Conservation (phyloP, 306 rosid species). For the Castanospermum australe region DNA sequence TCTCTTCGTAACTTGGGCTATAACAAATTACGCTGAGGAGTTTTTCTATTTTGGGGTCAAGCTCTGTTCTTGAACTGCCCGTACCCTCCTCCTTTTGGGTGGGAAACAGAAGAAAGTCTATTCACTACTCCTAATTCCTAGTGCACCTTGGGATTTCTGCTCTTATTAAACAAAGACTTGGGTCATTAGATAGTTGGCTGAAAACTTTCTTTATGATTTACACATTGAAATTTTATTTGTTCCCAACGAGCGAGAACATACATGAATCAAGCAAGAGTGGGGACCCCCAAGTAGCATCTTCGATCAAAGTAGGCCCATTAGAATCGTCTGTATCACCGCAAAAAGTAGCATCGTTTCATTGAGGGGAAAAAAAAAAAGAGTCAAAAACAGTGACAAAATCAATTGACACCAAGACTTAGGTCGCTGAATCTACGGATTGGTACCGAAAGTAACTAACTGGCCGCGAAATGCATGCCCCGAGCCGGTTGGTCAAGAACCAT, state of each 20-base stretch:
- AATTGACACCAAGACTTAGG: not conserved
- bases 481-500: not conserved
- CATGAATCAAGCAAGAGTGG: not conserved
- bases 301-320: conserved; percentile 8
- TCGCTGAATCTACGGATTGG: not conserved
- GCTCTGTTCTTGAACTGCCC: not conserved
- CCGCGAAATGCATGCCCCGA: not conserved
- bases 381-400: not conserved
- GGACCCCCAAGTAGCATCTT: conserved; percentile 17
- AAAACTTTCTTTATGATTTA: not conserved
- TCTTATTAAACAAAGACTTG: not conserved
- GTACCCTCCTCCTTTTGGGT: not conserved
- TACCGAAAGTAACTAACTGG: not conserved
- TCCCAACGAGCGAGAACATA: not conserved
- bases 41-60: not conserved
- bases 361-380: too few species aligned
- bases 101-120: not conserved
- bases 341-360: not conserved
- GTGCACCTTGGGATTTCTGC: not conserved
- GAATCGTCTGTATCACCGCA: conserved; percentile 13
- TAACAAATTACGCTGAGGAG: not conserved
- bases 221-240: not conserved
- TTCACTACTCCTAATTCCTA: too few species aligned
- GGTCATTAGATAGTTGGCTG: not conserved
- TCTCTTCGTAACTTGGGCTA: not conserved